Conservation (phyloP, 805 yeast species). For the Starmera amethionina region DNA sequence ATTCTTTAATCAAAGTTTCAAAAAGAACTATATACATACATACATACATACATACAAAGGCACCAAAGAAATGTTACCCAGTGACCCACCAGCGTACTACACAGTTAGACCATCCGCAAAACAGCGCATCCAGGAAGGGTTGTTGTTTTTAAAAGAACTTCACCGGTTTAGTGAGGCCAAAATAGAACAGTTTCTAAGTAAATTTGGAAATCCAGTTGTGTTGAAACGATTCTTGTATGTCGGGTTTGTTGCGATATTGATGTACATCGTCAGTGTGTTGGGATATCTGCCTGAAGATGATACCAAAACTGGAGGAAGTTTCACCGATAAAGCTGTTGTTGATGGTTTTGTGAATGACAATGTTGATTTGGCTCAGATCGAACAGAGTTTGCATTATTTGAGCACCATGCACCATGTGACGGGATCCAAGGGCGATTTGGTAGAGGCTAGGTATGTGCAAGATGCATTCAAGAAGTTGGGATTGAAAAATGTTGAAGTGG, state of each 20-base stretch:
- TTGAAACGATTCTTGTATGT: slow-evolving; percentile 72
- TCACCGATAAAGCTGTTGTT: slow-evolving; percentile 50
- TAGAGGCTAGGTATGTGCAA: slow-evolving; percentile 58
- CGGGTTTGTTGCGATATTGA: slow-evolving; percentile 44
- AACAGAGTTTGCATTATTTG: slow-evolving; percentile 58
- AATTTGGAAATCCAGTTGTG: slow-evolving; percentile 79
- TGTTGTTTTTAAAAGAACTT: too few relatives aligned
- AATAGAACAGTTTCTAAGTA: slow-evolving; percentile 48
- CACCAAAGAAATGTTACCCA: slow-evolving; percentile 15
- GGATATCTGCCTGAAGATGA: slow-evolving; percentile 40
- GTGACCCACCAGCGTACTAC: slow-evolving; percentile 22
- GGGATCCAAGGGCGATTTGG: slow-evolving; percentile 79
- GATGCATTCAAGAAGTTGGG: slow-evolving; percentile 51
- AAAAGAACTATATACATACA: not conserved
- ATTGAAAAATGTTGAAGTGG: slow-evolving; percentile 38
- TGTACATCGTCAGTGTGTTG: slow-evolving; percentile 49
- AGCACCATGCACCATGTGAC: slow-evolving; percentile 80
- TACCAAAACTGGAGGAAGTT: slow-evolving; percentile 40
- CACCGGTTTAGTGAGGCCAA: slow-evolving; percentile 10
- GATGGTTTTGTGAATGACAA: slow-evolving; percentile 37
- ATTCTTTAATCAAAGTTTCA: not conserved
- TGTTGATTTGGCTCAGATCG: slow-evolving; percentile 47
- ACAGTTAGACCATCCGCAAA: not conserved
- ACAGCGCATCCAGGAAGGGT: too few relatives aligned
- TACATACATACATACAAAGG: too few relatives aligned